These are phyloP conservation scores for Xerocomus spinulosus DNA, from an alignment of 768 basidiomycete genomes.

Conservation along the genomic window DNA sequence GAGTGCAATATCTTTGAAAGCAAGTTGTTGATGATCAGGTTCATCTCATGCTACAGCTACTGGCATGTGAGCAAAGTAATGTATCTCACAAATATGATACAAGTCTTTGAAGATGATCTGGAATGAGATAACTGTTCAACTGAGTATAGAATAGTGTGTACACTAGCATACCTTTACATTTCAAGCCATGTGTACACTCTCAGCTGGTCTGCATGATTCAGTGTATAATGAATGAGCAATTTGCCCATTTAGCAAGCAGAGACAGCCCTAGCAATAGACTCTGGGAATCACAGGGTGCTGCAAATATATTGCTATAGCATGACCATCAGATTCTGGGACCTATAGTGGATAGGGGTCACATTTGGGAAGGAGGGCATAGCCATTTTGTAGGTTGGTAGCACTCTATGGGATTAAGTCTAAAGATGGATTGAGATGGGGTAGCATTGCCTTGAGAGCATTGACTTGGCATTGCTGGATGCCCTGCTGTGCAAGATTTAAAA, in stretches of 20 bases:
- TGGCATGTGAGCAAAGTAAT: too few species aligned
- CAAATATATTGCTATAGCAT: too few species aligned
- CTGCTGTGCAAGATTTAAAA: not conserved
- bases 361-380: too few species aligned
- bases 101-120: not conserved
- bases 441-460: not conserved
- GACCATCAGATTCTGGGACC: too few species aligned
- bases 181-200: not conserved
- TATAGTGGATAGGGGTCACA: too few species aligned
- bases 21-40: too few species aligned
- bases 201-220: not conserved
- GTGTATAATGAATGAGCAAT: not conserved
- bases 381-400: too few species aligned
- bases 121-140: not conserved
- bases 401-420: too few species aligned
- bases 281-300: too few species aligned
- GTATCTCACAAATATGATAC: not conserved
- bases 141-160: not conserved
- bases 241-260: not conserved
- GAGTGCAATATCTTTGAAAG: not conserved
- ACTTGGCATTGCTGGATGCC: not conserved
- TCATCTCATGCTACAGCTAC: too few species aligned
- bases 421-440: not conserved
- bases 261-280: not conserved
- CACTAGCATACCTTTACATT: not conserved